Evolutionary conservation across 2,329 filamentous ascomycete species (phyloP).

Genomic region (Aspergillus pseudoviridinutans): DNA sequence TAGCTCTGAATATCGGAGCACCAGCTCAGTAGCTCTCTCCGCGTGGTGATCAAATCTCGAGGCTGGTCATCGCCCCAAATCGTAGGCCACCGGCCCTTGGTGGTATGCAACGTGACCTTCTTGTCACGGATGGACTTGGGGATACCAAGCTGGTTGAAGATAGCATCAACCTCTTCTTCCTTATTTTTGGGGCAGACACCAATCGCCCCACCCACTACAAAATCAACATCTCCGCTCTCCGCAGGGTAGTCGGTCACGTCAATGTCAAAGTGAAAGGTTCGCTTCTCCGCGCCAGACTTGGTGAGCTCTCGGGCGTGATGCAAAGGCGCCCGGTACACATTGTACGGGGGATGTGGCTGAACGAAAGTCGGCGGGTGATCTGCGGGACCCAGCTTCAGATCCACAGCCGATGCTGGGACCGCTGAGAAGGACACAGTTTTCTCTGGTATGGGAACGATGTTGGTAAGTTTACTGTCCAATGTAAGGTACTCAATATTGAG

Average conservation of each 20-base stretch:
- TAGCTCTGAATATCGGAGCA: slow-evolving; percentile 91
- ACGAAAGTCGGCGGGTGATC: slow-evolving; percentile 81
- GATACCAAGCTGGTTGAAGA: slow-evolving; percentile 77
- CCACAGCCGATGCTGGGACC: slow-evolving; percentile 31
- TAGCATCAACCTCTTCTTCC: slow-evolving; percentile 68
- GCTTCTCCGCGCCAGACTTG: slow-evolving; percentile 83
- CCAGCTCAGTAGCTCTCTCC: slow-evolving; percentile 91
- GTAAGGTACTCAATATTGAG: slow-evolving; percentile 74
- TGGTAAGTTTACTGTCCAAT: slow-evolving; percentile 64
- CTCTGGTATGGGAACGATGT: slow-evolving; percentile 67
- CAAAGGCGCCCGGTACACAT: slow-evolving; percentile 86
- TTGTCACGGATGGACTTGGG: slow-evolving; percentile 81
- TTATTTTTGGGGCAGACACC: slow-evolving; percentile 89
- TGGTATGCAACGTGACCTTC: slow-evolving; percentile 73
- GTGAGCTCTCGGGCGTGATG: slow-evolving; percentile 84
- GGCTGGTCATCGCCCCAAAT: slow-evolving; percentile 92
- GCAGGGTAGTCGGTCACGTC: slow-evolving; percentile 92
- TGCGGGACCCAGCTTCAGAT: slow-evolving; percentile 33
- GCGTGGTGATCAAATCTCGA: slow-evolving; percentile 81
- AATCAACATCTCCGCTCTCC: slow-evolving; percentile 76
- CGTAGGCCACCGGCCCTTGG: slow-evolving; percentile 85
- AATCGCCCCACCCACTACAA: slow-evolving; percentile 94
- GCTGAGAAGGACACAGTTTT: slow-evolving; percentile 65
- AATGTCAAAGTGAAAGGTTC: slow-evolving; percentile 95
- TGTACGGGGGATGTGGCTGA: slow-evolving; percentile 88